Percentiles rank a stretch among this genome's conserved stretches.
These are phyloP conservation scores for Clarkia xantiana DNA, from an alignment of 345 rosid species.

Conservation along the genomic window DNA sequence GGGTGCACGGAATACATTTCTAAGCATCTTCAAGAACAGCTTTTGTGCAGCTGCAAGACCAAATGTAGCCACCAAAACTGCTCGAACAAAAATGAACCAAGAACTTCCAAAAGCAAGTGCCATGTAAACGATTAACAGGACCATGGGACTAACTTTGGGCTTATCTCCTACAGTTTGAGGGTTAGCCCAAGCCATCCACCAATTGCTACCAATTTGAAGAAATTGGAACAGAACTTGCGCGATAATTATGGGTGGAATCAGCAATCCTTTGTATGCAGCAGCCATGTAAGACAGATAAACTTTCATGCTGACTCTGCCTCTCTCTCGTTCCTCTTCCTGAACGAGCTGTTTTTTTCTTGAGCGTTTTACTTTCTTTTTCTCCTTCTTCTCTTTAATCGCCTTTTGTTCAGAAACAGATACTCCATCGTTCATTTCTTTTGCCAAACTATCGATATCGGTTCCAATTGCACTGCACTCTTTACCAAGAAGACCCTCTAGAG, in stretches of 20 bases:
- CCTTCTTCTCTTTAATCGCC: constrained; percentile 74
- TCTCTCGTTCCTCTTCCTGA: constrained; percentile 98
- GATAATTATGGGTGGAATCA: constrained; percentile 79
- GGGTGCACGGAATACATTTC: constrained; percentile 87
- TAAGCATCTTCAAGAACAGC: constrained; percentile 81
- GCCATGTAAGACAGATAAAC: constrained; percentile 95
- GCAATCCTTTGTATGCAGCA: constrained; percentile 83
- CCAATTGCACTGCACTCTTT: constrained; percentile 43
- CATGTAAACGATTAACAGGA: constrained; percentile 75
- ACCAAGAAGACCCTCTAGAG: constrained; percentile 20
- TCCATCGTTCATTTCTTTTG: constrained; percentile 80
- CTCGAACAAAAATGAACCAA: constrained; percentile 87
- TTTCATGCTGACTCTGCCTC: constrained; percentile 94
- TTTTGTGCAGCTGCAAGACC: constrained; percentile 98
- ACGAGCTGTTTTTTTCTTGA: constrained; percentile 87
- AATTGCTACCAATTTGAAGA: constrained; percentile 96
- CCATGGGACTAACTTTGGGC: constrained; percentile 71
- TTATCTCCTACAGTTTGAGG: constrained; percentile 92
- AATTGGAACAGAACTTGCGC: constrained; percentile 85
- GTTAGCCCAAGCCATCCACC: constrained; percentile 99
- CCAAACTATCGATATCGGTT: constrained; percentile 50
- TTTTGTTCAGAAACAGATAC: constrained; percentile 67
- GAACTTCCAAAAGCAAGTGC: constrained; percentile 99
- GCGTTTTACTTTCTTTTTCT: constrained; percentile 81
- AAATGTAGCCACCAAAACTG: constrained; percentile 93